phyloP scores from a whole-genome alignment of 2,329 filamentous ascomycete genomes.

The Verticillium longisporum region DNA sequence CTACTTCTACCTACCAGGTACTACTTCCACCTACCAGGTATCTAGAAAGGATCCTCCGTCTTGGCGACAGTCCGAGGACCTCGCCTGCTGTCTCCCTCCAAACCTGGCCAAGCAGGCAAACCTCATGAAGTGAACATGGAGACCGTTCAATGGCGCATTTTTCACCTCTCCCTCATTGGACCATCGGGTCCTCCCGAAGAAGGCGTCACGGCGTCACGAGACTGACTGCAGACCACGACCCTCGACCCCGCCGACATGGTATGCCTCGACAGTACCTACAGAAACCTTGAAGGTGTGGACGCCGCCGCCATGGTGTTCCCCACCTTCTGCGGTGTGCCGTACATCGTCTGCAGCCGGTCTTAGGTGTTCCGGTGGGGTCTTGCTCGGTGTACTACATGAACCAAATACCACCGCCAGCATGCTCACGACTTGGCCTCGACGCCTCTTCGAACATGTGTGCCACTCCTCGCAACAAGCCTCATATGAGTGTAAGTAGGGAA shows the following conservation, averaged over 20 bases:
- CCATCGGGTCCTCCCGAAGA: neutral
- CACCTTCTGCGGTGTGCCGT: neutral
- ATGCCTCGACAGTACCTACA: neutral
- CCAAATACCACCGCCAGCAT: neutral
- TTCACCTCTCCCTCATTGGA: neutral
- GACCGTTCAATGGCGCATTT: neutral
- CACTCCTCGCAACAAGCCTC: neutral
- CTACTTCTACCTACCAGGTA: too few species aligned
- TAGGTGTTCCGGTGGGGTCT: too few species aligned
- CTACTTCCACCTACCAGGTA: too few species aligned
- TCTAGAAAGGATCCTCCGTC: neutral
- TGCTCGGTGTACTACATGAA: neutral
- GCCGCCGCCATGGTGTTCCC: neutral
- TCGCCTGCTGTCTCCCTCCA: too few species aligned
- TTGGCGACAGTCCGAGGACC: neutral
- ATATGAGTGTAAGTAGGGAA: too few species aligned
- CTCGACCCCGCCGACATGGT: neutral
- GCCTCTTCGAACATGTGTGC: neutral
- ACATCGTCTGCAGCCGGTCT: neutral
- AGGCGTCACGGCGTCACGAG: neutral
- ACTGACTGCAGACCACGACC: neutral
- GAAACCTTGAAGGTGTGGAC: too few species aligned
- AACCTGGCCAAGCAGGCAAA: neutral
- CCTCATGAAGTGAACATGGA: neutral
- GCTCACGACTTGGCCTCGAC: neutral